A percentile compares a stretch with the other conserved stretches of the same genome.
Conservation (phyloP, 345 rosid species). For the Chamaenerion angustifolium region DNA sequence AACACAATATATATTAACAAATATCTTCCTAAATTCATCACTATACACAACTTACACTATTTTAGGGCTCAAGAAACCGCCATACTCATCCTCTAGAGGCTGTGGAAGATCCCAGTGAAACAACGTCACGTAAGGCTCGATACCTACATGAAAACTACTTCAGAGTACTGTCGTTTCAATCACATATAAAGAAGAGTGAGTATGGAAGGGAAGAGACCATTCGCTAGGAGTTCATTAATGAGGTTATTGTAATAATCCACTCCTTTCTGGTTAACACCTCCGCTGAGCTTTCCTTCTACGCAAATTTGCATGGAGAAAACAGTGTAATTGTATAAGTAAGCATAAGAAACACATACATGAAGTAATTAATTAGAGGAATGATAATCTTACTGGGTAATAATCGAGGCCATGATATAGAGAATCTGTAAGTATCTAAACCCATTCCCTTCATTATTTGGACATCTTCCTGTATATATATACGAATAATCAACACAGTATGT, state of each 20-base stretch:
- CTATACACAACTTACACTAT: constrained; percentile 42
- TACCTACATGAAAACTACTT: constrained; percentile 17
- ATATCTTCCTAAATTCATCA: too few species aligned
- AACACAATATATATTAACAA: too few species aligned
- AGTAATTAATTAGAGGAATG: neutral
- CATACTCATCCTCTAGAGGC: constrained; percentile 24
- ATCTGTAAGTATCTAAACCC: constrained; percentile 13
- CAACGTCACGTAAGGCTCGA: constrained; percentile 20
- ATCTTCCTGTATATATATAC: constrained; percentile 7
- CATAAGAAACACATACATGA: neutral
- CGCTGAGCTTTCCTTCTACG: constrained; percentile 19
- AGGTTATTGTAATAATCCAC: constrained; percentile 18
- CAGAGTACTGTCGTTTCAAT: too few species aligned
- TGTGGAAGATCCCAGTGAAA: constrained; percentile 40
- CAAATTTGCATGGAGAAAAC: constrained; percentile 13
- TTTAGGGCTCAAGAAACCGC: constrained; percentile 17
- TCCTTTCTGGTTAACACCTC: constrained; percentile 15
- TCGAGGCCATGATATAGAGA: constrained; percentile 14
- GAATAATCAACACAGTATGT: too few species aligned
- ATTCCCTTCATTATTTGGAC: constrained; percentile 8
- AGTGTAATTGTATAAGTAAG: neutral
- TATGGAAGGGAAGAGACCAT: constrained; percentile 3
- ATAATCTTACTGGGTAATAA: constrained; percentile 10
- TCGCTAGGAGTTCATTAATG: constrained; percentile 15
- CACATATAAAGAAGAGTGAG: neutral